Percentiles rank a stretch among this genome's conserved stretches.
phyloP scores from a whole-genome alignment of 2,329 filamentous ascomycete species.

The Ascochyta koolunga region DNA sequence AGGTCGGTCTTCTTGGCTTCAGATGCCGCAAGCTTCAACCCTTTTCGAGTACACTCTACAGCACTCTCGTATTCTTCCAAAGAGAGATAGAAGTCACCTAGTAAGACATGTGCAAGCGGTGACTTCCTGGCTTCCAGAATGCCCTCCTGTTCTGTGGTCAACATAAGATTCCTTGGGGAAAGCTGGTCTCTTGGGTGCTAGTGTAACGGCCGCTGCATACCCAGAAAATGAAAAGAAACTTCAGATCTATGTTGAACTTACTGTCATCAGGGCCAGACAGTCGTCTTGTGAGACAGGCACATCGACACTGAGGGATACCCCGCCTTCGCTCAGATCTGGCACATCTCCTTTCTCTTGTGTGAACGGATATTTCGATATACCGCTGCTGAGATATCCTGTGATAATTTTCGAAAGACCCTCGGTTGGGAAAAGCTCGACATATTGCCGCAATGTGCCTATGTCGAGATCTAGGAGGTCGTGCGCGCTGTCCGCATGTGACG shows the following conservation, averaged over 20 bases:
- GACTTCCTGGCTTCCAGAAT: constrained; percentile 64
- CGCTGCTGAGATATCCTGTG: constrained; percentile 80
- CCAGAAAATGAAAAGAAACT: too few species aligned
- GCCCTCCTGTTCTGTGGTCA: constrained; percentile 48
- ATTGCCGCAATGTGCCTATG: constrained; percentile 76
- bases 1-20: constrained; percentile 73
- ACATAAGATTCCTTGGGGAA: neutral
- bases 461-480: constrained; percentile 69
- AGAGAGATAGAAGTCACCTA: constrained; percentile 81
- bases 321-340: constrained; percentile 55
- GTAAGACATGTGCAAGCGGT: constrained; percentile 79
- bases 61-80: constrained; percentile 85
- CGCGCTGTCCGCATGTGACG: constrained; percentile 44
- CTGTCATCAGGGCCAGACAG: constrained; percentile 76
- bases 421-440: constrained; percentile 82
- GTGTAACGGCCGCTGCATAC: neutral
- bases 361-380: constrained; percentile 80
- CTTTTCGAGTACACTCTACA: constrained; percentile 79
- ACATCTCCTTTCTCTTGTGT: constrained; percentile 41
- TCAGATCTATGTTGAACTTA: constrained; percentile 11
- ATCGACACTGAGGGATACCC: constrained; percentile 54
- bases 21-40: constrained; percentile 64
- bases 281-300: constrained; percentile 73
- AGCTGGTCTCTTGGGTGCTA: neutral
- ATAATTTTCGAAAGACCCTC: constrained; percentile 83